Percentiles rank a stretch among this genome's conserved stretches.
These are phyloP conservation scores for Penicillium sp. DNA, from an alignment of 2,329 filamentous ascomycete genomes.

Conservation along the genomic window DNA sequence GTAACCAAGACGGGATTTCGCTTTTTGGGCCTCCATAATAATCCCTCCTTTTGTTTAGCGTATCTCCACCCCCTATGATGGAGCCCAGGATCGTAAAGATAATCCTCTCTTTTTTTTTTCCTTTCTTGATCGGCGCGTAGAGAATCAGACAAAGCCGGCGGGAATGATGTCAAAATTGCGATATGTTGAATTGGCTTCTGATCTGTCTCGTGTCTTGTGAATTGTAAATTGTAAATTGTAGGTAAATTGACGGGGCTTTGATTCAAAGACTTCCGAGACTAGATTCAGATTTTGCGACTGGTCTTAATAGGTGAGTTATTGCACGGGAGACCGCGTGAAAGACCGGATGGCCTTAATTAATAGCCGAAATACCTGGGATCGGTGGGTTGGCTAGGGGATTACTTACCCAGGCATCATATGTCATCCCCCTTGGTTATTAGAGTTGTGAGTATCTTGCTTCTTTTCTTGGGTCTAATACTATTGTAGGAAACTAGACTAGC, in stretches of 20 bases:
- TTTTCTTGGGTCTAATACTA: background rate
- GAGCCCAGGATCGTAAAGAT: conserved; percentile 14
- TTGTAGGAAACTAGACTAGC: conserved; percentile 4
- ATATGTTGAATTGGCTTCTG: conserved; percentile 12
- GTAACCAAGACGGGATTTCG: conserved; percentile 24
- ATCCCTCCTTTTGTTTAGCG: conserved; percentile 13
- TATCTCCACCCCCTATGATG: conserved; percentile 29
- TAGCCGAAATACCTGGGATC: background rate
- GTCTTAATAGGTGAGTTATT: conserved; percentile 10
- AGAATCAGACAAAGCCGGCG: conserved; percentile 5
- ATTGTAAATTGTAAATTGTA: background rate
- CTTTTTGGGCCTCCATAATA: conserved; percentile 9
- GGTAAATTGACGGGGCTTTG: conserved; percentile 1
- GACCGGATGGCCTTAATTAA: conserved; percentile 19
- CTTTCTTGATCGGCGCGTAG: background rate
- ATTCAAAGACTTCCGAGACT: conserved; percentile 20
- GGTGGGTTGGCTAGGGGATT: conserved; percentile 11
- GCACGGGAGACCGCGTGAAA: conserved; percentile 16
- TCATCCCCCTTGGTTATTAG: conserved; percentile 11
- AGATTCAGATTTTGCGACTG: conserved; percentile 11
- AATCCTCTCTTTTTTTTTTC: background rate
- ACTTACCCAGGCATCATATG: conserved; percentile 25
- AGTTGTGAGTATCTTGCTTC: background rate
- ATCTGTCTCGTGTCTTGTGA: background rate
- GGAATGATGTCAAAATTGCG: conserved; percentile 3